Evolutionary conservation across 768 basidiomycete genomes (phyloP), one percentile per base, ranked within the genome.

Genomic region (Myochromella boudieri): DNA sequence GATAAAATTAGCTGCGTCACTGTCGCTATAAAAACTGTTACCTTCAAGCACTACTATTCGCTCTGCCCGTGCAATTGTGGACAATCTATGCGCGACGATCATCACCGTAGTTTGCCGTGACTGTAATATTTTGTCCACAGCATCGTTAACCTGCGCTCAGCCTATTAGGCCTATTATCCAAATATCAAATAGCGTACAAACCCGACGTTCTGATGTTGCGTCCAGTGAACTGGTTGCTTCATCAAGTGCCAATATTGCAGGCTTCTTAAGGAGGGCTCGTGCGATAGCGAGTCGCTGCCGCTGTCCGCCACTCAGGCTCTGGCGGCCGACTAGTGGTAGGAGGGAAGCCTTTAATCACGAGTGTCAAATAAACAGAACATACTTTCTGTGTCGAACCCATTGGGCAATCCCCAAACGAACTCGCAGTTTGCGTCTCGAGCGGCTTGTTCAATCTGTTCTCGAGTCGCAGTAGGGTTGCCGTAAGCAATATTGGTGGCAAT

Each of bases 401-500:
- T 76, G 8, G 95, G 94, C 76, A 98, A 82, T 12, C 88, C 85
- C 87, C 92, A 91, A 5, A 97, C 84, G 60, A 95, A 98, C 58
- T 95, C 93, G 66, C 95, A 97, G 56, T 97, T 97, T 2, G 95
- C 95, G 49, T 91, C 80, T 15, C 87, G 75, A 0, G 94, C 95
- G 0, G 92, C 95, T 22, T 83, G 70, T 63, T 97, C 91, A 17
- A 97, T 89, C 49, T 95, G 81, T 54, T 84, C 83, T 17, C 87
- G 76, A 0, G 91, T 89, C 0, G 83, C 90, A 15, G 77, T 68
- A 7, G 80, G 75, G 39, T 85, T 78, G 2, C 95, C 95, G 58
- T 89, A 97, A 0, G 93, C 86, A 52, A 95, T 98, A 58, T 98
- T 98, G 1, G 90, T 88, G 2, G 92, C 92, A 41, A 97, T 95